Evolutionary conservation across 352 stramenopile species (phyloP).

Genomic region (Phytophthora litchii): DNA sequence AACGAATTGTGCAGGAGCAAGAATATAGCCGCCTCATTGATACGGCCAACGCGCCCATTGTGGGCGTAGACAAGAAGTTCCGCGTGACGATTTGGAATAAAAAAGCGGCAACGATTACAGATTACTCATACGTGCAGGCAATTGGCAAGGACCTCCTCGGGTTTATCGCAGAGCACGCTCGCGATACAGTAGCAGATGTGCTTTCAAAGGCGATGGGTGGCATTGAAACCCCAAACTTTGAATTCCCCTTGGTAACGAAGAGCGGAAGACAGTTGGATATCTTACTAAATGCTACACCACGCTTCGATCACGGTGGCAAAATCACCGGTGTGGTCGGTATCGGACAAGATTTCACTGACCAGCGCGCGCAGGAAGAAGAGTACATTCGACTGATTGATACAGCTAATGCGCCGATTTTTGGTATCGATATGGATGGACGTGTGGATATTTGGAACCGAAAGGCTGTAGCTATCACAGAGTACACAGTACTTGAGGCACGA

Average conservation of each 20-base stretch:
- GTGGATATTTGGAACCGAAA: slow-evolving; percentile 94
- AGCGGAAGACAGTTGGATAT: slow-evolving; percentile 73
- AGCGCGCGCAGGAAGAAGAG: slow-evolving; percentile 86
- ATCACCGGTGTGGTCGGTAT: slow-evolving; percentile 84
- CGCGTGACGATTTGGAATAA: slow-evolving; percentile 94
- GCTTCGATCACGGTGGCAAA: slow-evolving; percentile 69
- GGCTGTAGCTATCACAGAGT: slow-evolving; percentile 90
- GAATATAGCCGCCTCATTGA: slow-evolving; percentile 85
- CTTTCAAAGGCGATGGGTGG: slow-evolving; percentile 69
- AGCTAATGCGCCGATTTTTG: slow-evolving; percentile 91
- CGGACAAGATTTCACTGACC: slow-evolving; percentile 84
- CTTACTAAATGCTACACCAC: slow-evolving; percentile 79
- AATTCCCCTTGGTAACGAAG: slow-evolving; percentile 85
- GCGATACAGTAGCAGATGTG: slow-evolving; percentile 65
- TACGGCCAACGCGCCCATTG: slow-evolving; percentile 84
- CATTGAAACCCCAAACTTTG: slow-evolving; percentile 81
- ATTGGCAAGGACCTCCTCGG: slow-evolving; percentile 78
- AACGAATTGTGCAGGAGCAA: slow-evolving; percentile 79
- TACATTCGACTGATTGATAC: slow-evolving; percentile 90
- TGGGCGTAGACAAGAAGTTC: slow-evolving; percentile 82
- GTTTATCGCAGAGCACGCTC: slow-evolving; percentile 75
- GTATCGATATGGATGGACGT: slow-evolving; percentile 78
- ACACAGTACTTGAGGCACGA: slow-evolving; percentile 89
- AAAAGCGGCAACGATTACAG: slow-evolving; percentile 87
- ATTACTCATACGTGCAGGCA: slow-evolving; percentile 88